Evolutionary conservation across 805 yeast species (phyloP), one percentile per base, ranked within the genome.

Genomic region (Candida ficus): DNA sequence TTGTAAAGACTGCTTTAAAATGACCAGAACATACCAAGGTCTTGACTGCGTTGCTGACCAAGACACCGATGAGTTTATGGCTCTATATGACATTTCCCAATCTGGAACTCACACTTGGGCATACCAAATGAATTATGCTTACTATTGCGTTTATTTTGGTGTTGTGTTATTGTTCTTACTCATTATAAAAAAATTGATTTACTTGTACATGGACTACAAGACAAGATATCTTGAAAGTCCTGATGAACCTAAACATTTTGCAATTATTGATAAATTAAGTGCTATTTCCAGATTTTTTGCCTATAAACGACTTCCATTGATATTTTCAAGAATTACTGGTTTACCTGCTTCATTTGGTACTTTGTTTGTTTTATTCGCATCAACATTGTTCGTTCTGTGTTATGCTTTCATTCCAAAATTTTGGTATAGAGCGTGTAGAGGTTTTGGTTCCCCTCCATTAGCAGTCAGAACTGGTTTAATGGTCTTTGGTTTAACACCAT

Each of bases 381-480:
- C 58, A 39, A 57, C 52, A 39, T 53, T 68, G 28, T 71, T 68
- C 46, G 35, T 56, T 6, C 31, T 64, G 11, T 53, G 62, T 13
- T 57, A 57, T 43, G 41, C 58, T 17, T 64, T 66, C 26, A 52
- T 64, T 55, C 80, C 81, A 5, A 75, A 70, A 39, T 66, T 66
- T 36, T 75, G 72, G 68, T 71, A 71, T 46, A 58, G 80, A 41
- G 74, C 58, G 0, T 77, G 83, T 54, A 26, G 57, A 4, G 77
- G 76, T 0, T 76, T 75, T 55, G 83, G 82, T 2, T 63, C 78
- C 4, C 79, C 81, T 16, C 82, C 81, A 9, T 45, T 76, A 27
- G 78, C 77, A 0, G 69, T 72, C 1, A 56, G 82, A 35, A 61
- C 80, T 3, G 82, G 80, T 3, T 45, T 73, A 26, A 66, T 71